Conservation (phyloP, 495 filamentous ascomycete genomes). For the Neurospora intermedia region DNA sequence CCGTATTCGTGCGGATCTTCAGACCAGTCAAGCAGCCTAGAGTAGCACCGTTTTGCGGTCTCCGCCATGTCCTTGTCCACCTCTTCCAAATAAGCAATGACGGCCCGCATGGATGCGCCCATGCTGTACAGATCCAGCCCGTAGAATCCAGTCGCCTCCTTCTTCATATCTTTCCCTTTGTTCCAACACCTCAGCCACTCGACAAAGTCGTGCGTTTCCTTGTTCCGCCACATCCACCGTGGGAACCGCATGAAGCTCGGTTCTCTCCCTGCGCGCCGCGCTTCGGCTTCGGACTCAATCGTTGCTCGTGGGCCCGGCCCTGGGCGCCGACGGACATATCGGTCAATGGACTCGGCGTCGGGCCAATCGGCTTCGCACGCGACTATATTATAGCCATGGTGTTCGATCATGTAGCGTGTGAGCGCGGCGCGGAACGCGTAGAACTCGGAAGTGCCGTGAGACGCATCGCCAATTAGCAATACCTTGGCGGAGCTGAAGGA, state of each 20-base stretch:
- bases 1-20: constrained; percentile 45
- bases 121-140: constrained; percentile 48
- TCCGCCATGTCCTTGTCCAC: constrained; percentile 38
- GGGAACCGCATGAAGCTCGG: constrained; percentile 44
- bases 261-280: constrained; percentile 19
- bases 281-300: constrained; percentile 8
- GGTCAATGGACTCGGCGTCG: constrained; percentile 45
- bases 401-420: constrained; percentile 40
- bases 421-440: constrained; percentile 45
- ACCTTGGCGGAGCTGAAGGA: constrained; percentile 28
- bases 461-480: constrained; percentile 46
- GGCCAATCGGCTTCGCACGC: constrained; percentile 52
- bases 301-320: constrained; percentile 16
- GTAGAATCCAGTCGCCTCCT: constrained; percentile 37
- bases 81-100: constrained; percentile 42
- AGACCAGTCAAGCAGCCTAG: constrained; percentile 38
- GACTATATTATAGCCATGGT: constrained; percentile 46
- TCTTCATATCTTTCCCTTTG: constrained; percentile 16
- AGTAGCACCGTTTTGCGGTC: constrained; percentile 36
- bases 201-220: constrained; percentile 44
- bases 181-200: constrained; percentile 47
- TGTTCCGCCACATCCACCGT: constrained; percentile 54
- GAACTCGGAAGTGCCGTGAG: constrained; percentile 51
- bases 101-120: constrained; percentile 39
- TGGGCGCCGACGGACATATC: constrained; percentile 42